phyloP scores from a whole-genome alignment of 495 filamentous ascomycete species.

The Penicillium cinerascens region DNA sequence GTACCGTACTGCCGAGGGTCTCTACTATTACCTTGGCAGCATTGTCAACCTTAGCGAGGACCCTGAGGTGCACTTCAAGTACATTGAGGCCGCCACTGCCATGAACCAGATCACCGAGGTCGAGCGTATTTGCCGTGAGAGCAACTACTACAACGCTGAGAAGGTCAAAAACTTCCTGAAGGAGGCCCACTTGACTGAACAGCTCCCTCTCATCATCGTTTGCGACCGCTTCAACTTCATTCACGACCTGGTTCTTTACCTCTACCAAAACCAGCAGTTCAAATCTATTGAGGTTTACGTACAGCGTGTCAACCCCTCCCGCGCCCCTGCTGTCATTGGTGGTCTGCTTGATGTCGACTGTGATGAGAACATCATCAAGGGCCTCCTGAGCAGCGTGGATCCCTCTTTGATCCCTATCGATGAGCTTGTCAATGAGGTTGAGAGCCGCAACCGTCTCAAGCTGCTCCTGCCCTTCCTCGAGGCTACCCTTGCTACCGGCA shows the following conservation, averaged over 20 bases:
- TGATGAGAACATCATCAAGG: constrained; percentile 93
- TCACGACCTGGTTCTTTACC: constrained; percentile 93
- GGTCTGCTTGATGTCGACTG: constrained; percentile 97
- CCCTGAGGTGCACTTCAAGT: constrained; percentile 96
- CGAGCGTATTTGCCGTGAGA: constrained; percentile 94
- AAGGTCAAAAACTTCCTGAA: constrained; percentile 99
- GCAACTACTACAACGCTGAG: constrained; percentile 89
- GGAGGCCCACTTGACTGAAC: constrained; percentile 87
- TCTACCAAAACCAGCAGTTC: constrained; percentile 99
- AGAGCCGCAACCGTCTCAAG: constrained; percentile 93
- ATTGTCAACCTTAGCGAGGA: constrained; percentile 98
- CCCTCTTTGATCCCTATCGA: constrained; percentile 87
- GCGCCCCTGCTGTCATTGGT: constrained; percentile 91
- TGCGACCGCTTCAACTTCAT: constrained; percentile 99
- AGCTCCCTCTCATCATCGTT: constrained; percentile 95
- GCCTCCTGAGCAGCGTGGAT: constrained; percentile 82
- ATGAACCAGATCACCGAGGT: constrained; percentile 92
- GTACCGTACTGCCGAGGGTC: constrained; percentile 91
- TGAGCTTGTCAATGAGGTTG: constrained; percentile 91
- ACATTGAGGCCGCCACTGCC: constrained; percentile 92
- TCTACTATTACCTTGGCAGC: constrained; percentile 97
- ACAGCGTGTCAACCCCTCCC: constrained; percentile 94
- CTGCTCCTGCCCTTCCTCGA: constrained; percentile 95
- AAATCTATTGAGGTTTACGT: constrained; percentile 99
- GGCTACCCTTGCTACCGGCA: constrained; percentile 81